These are phyloP conservation scores for Lactarius pseudohatsudake DNA, from an alignment of 768 basidiomycete species.

Conservation along the genomic window DNA sequence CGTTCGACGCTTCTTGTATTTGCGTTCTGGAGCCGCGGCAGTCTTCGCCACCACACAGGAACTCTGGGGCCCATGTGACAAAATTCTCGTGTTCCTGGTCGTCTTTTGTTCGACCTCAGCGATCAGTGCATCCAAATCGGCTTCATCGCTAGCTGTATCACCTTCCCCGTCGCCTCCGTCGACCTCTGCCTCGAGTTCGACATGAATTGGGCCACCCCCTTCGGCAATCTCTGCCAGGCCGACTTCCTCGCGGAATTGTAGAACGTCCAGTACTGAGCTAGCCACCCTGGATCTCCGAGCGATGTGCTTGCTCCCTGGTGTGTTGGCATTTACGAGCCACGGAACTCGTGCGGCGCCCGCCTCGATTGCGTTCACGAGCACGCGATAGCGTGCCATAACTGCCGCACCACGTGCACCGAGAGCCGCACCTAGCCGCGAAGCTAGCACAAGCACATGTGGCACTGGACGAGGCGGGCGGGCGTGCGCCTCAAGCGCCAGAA, in stretches of 20 bases:
- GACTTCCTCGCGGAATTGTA: slow-evolving; percentile 66
- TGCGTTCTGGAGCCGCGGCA: slow-evolving; percentile 29
- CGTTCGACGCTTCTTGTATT: slow-evolving; percentile 35
- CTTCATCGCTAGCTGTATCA: slow-evolving; percentile 1
- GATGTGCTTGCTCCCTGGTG: slow-evolving; percentile 38
- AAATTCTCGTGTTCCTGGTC: neutral
- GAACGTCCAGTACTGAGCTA: slow-evolving; percentile 64
- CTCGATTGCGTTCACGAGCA: slow-evolving; percentile 58
- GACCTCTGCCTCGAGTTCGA: slow-evolving; percentile 41
- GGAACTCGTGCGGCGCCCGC: slow-evolving; percentile 64
- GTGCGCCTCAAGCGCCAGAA: slow-evolving; percentile 73
- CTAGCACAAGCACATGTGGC: slow-evolving; percentile 24
- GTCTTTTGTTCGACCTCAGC: slow-evolving; percentile 5
- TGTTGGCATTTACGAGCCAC: slow-evolving; percentile 60
- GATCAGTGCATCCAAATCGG: slow-evolving; percentile 13
- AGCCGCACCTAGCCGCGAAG: slow-evolving; percentile 48
- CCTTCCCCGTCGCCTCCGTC: slow-evolving; percentile 32
- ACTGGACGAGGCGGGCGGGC: slow-evolving; percentile 35
- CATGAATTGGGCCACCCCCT: slow-evolving; percentile 37
- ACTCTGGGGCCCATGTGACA: neutral
- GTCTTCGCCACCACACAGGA: neutral
- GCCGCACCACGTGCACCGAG: slow-evolving; percentile 53
- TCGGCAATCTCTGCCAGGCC: slow-evolving; percentile 45
- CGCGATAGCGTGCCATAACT: slow-evolving; percentile 70
- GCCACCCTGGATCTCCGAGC: slow-evolving; percentile 66